phyloP scores from a whole-genome alignment of 2,329 filamentous ascomycete species.

The Zymoseptoria tritici region DNA sequence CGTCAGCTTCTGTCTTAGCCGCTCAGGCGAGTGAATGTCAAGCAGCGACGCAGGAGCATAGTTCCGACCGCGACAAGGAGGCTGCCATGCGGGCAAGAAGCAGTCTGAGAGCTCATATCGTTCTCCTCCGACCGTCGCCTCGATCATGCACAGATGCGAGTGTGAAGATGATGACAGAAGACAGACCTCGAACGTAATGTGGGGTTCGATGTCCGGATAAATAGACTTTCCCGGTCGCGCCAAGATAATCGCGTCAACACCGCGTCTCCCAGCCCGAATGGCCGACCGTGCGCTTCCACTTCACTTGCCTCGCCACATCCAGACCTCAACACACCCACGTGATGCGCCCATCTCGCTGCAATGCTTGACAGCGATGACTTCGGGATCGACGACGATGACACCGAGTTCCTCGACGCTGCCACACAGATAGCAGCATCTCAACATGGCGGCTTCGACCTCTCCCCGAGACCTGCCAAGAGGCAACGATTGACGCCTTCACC shows the following conservation, averaged over 20 bases:
- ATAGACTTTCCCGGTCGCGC: not conserved
- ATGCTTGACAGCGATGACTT: constrained; percentile 30
- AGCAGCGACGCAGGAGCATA: no score
- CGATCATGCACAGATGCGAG: no score
- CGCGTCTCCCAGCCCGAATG: not conserved
- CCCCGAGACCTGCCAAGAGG: constrained; percentile 28
- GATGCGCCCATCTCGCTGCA: constrained; percentile 6
- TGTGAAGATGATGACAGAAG: no score
- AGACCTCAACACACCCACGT: not conserved
- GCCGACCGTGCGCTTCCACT: not conserved
- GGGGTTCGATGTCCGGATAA: not conserved
- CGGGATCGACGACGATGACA: constrained; percentile 28
- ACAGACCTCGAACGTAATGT: not conserved
- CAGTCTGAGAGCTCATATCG: no score
- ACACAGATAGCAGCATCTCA: constrained; percentile 27
- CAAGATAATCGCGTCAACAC: not conserved
- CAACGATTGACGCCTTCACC: constrained; percentile 17
- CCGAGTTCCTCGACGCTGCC: constrained; percentile 25
- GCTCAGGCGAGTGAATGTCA: not conserved
- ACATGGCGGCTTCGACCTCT: constrained; percentile 24
- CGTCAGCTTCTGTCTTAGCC: not conserved
- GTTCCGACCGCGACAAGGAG: no score
- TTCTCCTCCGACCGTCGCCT: no score
- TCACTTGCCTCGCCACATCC: not conserved
- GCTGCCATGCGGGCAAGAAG: no score